Evolutionary conservation across 345 rosid species (phyloP), one percentile per base, ranked within the genome.

Genomic region (Toxicodendron radicans): DNA sequence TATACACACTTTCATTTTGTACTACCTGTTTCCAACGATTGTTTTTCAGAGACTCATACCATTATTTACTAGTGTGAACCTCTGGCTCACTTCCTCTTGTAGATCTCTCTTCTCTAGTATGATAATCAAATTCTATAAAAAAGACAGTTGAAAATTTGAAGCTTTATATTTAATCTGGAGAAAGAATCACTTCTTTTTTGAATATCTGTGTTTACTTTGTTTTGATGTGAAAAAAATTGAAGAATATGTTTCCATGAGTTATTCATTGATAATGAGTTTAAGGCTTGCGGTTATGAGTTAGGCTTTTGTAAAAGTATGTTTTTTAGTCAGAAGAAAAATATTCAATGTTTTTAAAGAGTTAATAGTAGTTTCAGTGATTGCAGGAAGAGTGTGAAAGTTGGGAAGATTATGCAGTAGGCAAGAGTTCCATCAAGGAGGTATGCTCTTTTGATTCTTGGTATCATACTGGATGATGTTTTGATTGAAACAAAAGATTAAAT

Each of bases 341-440:
- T 57, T 70, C 24, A 45, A 21, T 35, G 43, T 45, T 21, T 17
- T 68, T 68, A 18, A 48, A 14, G 48, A 4, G 57, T 59, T 48
- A 30, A 45, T 6, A 0, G 11, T 58, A 46, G 64, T 45, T 71
- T 30, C 41, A 43, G 21, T 71, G 53, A 78, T 68, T 81, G 57
- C 84, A 90, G 94, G 93, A 89, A 33, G 95, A 89, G 71, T 71
- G 76, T 58, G 83, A 82, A 74, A 83, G 82, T 54, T 94, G 98
- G 97, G 98, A 92, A 73, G 92, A 89, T 78, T 82, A 84, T 75
- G 77, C 65, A 43, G 67, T 45, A 76, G 88, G 75, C 65, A 51
- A 64, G 75, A 81, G 74, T 73, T 79, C 82, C 65, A 7, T 38
- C 45, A 78, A 74, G 51, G 85, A 87, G 95, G 98, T 94, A 83